Base-by-base conservation (phyloP, 441 rosid species). In the Populus tomentosa region DNA sequence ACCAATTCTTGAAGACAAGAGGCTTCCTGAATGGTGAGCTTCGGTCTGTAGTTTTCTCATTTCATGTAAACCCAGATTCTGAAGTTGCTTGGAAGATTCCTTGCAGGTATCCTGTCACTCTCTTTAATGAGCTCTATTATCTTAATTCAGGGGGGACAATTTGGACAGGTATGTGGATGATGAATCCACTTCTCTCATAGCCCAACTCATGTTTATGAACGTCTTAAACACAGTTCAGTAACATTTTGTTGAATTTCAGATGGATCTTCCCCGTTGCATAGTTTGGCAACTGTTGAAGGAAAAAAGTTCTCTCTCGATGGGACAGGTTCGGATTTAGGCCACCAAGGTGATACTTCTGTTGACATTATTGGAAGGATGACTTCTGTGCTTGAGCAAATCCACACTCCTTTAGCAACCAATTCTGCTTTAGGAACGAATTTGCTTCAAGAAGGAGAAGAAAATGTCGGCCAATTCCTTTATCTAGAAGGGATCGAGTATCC, bases 111-210 rank as follows among this genome's bases (percentile, higher is more conserved):
- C 92, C 91, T 38, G 64, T 85, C 82, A 90, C 97, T 69, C 90
- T 94, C 42, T 95, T 95, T 77, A 95, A 95, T 75, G 99, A 94
- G 86, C 97, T 95, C 71, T 95, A 94, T 84, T 95, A 86, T 86
- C 94, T 95, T 50, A 95, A 90, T 80, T 80, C 99, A 0, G 98
- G 98, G 33, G 92, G 99, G 14, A 91, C 98, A 24, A 73, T 95
- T 72, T 95, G 98, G 98, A 95, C 98, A 74, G 94, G 98, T 91
- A 80, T 35, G 28, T 74, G 75, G 10, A 67, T 20, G 75, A 76
- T 50, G 18, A 24, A 67, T 24, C 66, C 28, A 20, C n/a, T 61
- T 75, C 10, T 63, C 65, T 61, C 10, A 5, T 69, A 20, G 26
- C 9, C 26, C 9, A n/a, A 20, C 20, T n/a, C 4, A 59, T 33